phyloP scores from a whole-genome alignment of 208 protist genomes.

The Trypanosoma cruzi region DNA sequence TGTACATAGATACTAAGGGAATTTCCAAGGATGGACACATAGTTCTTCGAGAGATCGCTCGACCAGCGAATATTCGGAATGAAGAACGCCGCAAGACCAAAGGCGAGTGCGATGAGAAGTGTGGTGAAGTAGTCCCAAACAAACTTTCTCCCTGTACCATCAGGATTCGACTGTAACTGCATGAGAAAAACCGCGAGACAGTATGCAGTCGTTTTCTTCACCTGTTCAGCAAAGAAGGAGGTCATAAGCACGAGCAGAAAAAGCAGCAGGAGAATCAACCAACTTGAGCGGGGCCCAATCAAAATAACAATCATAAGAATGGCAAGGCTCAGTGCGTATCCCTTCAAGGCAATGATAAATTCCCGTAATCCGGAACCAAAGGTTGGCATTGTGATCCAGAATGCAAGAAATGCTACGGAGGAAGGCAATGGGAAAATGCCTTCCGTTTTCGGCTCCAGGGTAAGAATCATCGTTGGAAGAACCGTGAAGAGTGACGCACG shows the following conservation, averaged over 20 bases:
- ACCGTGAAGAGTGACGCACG: slow-evolving; percentile 84
- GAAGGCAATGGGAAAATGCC: slow-evolving; percentile 73
- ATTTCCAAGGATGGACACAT: slow-evolving; percentile 78
- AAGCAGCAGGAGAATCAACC: slow-evolving; percentile 73
- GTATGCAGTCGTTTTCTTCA: slow-evolving; percentile 91
- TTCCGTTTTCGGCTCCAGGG: slow-evolving; percentile 72
- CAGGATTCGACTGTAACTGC: slow-evolving; percentile 64
- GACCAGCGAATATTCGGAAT: slow-evolving; percentile 91
- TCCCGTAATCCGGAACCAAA: slow-evolving; percentile 84
- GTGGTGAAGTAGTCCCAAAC: slow-evolving; percentile 74
- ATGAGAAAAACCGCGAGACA: slow-evolving; percentile 81
- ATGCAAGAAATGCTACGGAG: slow-evolving; percentile 81
- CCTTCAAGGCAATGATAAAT: slow-evolving; percentile 80
- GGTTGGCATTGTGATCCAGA: slow-evolving; percentile 91
- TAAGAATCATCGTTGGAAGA: slow-evolving; percentile 86
- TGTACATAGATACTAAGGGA: slow-evolving; percentile 88
- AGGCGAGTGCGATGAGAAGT: slow-evolving; percentile 69
- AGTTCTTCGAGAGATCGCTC: slow-evolving; percentile 71
- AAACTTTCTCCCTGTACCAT: slow-evolving; percentile 61
- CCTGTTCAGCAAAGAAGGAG: slow-evolving; percentile 84
- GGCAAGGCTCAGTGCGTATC: slow-evolving; percentile 72
- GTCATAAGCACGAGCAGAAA: slow-evolving; percentile 79
- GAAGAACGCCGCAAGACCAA: slow-evolving; percentile 80
- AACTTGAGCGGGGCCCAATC: slow-evolving; percentile 48
- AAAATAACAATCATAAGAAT: slow-evolving; percentile 70